Base-by-base conservation (phyloP, 768 basidiomycete genomes). In the Tulasnella sp. region DNA sequence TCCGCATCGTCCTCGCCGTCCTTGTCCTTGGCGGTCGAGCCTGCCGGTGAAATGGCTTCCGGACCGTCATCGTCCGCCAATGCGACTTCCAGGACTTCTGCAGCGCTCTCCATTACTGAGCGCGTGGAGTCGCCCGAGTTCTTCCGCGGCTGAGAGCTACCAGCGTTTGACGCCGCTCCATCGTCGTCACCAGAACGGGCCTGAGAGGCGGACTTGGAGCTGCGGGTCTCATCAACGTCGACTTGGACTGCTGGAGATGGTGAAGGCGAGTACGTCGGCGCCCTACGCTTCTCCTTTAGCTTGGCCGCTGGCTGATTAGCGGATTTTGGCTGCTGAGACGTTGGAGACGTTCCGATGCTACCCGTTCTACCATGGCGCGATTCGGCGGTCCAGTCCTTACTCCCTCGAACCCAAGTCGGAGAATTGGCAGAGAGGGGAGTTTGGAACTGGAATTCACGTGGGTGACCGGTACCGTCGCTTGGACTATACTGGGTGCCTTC, bases 1-100 rank as follows among this genome's bases (percentile, higher is more conserved):
- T 73, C 73, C 6, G 35, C 73, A 52, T 73, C 73, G n/a, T 72
- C 73, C 35, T 39, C 73, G 1, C 47, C 71, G 26, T 73, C 73
- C 19, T 73, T 63, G n/a, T 63, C 71, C 14, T 73, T 65, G 12
- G 62, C 62, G 5, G 62, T 42, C 7, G 71, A 64, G 35, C 47
- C 71, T 19, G 71, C 34, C 19, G 71, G 71, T 9, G 71, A 72
- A 39, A 47, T n/a, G 40, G 22, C n/a, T 9, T 47, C 44, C 3
- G 4, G 22, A 22, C 52, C 52, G 14, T 59, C 69, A 14, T 35
- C 69, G 4, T 29, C 68, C 16, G 32, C 69, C 69, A 44, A 34
- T 26, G 37, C 68, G 7, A 22, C 59, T 22, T 44, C 47, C 41
- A 70, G 42, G 47, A 42, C 69, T 39, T 36, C 71, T 14, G 71